A percentile compares a stretch with the other conserved stretches of the same genome.
phyloP scores from a whole-genome alignment of 768 basidiomycete species.

The Chalciporus chontae region DNA sequence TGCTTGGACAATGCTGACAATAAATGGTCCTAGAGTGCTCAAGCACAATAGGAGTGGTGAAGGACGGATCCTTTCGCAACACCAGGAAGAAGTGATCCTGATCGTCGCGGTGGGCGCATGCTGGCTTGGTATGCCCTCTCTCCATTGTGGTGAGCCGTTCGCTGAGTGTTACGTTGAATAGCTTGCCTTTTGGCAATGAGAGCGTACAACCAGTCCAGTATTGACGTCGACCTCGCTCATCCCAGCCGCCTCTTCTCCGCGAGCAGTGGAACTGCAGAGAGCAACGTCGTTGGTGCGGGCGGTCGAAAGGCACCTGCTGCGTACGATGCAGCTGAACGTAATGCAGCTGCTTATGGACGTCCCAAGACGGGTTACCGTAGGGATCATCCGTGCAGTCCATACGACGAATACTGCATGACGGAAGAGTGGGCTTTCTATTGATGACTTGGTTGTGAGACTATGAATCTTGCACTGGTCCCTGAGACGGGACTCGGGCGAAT shows the following conservation, averaged over 20 bases:
- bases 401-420: conserved; percentile 64
- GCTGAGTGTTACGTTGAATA: conserved; percentile 13
- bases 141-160: conserved; percentile 2
- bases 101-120: conserved; percentile 70
- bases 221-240: conserved; percentile 29
- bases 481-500: not conserved
- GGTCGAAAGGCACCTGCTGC: conserved; percentile 25
- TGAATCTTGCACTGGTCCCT: not conserved
- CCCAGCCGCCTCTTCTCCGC: conserved; percentile 31
- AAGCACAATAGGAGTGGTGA: conserved; percentile 65
- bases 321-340: conserved; percentile 24
- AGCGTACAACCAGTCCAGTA: conserved; percentile 32
- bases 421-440: conserved; percentile 63
- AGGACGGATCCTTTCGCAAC: conserved; percentile 53
- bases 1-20: not conserved
- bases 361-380: conserved; percentile 31
- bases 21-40: conserved; percentile 45
- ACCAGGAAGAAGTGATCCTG: conserved; percentile 71
- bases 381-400: conserved; percentile 54
- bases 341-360: conserved; percentile 28
- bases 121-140: conserved; percentile 62
- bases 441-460: conserved; percentile 6
- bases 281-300: conserved; percentile 32
- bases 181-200: conserved; percentile 43
- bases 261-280: conserved; percentile 33